Conservation (phyloP, 345 rosid species). For the Syzygium jambos region DNA sequence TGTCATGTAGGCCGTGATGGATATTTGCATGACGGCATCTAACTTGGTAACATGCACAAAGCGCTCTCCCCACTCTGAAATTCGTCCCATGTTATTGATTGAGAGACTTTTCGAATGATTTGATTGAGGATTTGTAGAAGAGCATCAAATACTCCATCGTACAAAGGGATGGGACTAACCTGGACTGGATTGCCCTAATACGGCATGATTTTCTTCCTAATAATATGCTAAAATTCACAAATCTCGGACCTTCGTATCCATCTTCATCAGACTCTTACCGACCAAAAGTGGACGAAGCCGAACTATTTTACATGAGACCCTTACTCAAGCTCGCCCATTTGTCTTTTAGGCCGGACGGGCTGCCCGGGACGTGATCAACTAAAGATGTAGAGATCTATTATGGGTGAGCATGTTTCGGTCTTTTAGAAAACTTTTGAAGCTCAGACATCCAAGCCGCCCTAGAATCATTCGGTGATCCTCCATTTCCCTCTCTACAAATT, state of each 20-base stretch:
- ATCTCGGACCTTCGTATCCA: background rate
- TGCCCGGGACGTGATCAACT: background rate
- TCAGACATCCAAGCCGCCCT: background rate
- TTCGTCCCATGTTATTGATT: background rate
- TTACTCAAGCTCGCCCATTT: background rate
- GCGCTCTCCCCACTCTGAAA: background rate
- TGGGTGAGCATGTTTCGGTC: background rate
- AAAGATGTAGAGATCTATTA: background rate
- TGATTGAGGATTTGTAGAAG: background rate
- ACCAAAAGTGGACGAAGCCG: background rate
- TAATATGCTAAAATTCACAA: background rate
- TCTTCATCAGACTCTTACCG: background rate
- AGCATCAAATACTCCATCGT: rapidly evolving
- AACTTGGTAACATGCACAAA: background rate
- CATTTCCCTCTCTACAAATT: background rate
- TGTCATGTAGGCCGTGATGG: background rate
- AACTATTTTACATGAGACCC: background rate
- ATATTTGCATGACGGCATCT: background rate
- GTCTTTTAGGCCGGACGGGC: background rate
- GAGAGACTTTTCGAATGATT: background rate
- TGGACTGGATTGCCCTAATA: background rate
- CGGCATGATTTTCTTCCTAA: background rate
- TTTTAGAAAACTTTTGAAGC: background rate
- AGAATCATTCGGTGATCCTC: background rate
- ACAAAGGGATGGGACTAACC: background rate